Percentiles rank a stretch among this genome's conserved stretches.
These are phyloP conservation scores for Neoboletus subvelutipes DNA, from an alignment of 768 basidiomycete genomes.

Conservation along the genomic window DNA sequence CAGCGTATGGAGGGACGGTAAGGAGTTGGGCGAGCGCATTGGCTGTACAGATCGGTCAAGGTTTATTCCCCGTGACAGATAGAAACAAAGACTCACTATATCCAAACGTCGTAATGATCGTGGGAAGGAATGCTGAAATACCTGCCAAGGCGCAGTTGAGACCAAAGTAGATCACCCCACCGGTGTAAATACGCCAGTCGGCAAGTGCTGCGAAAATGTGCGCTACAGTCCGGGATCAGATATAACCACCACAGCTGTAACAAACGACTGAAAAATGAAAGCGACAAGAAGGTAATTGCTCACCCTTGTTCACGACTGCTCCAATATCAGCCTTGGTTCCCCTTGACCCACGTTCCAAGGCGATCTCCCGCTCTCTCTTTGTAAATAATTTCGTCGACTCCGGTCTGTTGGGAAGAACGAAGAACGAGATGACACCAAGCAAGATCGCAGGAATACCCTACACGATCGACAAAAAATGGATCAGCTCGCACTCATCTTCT, in stretches of 20 bases:
- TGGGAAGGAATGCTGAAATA: slow-evolving; percentile 80
- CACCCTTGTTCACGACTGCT: slow-evolving; percentile 62
- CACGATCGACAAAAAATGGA: neutral
- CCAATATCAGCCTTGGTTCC: slow-evolving; percentile 66
- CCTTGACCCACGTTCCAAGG: slow-evolving; percentile 65
- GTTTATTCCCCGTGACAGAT: neutral
- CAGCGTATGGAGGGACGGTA: slow-evolving; percentile 81
- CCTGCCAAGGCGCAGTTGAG: slow-evolving; percentile 76
- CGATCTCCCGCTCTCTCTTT: slow-evolving; percentile 53
- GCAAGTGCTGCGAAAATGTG: slow-evolving; percentile 62
- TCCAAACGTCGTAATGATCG: slow-evolving; percentile 73
- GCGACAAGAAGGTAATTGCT: neutral
- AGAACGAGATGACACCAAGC: slow-evolving; percentile 55
- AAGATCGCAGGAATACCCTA: slow-evolving; percentile 69
- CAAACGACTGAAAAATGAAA: neutral
- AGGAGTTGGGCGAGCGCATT: slow-evolving; percentile 67
- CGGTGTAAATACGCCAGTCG: slow-evolving; percentile 72
- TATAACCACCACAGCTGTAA: neutral
- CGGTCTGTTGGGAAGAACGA: slow-evolving; percentile 66
- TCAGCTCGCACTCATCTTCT: neutral
- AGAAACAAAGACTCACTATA: slow-evolving; percentile 50
- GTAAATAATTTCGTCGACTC: slow-evolving; percentile 64
- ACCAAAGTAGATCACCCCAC: slow-evolving; percentile 76
- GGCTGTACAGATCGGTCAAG: slow-evolving; percentile 35
- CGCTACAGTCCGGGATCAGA: slow-evolving; percentile 35